Base-by-base conservation (phyloP, 192 early-diverging fungal species). In the Podila clonocystis region DNA sequence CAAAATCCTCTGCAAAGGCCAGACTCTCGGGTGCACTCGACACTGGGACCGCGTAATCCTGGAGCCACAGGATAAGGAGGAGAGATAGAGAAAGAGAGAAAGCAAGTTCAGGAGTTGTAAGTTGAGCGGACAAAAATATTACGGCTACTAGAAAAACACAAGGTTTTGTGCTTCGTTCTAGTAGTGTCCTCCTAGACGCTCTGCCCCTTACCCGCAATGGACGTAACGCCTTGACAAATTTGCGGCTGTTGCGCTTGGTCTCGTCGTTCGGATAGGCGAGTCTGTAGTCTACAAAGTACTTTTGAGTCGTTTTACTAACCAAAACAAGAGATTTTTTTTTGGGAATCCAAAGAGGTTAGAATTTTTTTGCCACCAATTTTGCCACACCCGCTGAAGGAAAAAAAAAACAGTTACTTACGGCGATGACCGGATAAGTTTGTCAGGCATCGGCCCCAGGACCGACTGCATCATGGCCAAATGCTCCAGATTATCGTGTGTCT, bases 391-490 rank as follows among this genome's bases (percentile, higher is more conserved):
- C 38, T 41, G 11, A 38, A 38, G 0, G 38, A 41, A 12, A 45
- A 45, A 45, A 45, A 36, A 38, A 6, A 66, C 24, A 12, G 19
- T n/a, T n/a, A 52, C 70, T 67, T 83, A 87, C 83, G 65, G 70
- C 5, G 89, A 85, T 19, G 78, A 67, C 24, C 85, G 84, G 15
- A 93, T 85, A 45, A 96, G 87, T 58, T 88, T 76, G 0, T 85
- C 75, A 2, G 97, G 95, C 30, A 97, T 87, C 34, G 78, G 82
- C 5, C 97, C 97, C 24, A 98, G 84, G 0, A 97, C 92, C 0
- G 86, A 82, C 78, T 99, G 92, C 96, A 99, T 99, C 95, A 99
- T 95, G 15, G 94, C 94, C 70, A 99, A 83, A 83, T 99, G 97
- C 76, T 99, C 97, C 66, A 96, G 82, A 86, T 98, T 95, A 78